Conservation (phyloP, 2,329 filamentous ascomycete species). For the Sporothrix pallida region DNA sequence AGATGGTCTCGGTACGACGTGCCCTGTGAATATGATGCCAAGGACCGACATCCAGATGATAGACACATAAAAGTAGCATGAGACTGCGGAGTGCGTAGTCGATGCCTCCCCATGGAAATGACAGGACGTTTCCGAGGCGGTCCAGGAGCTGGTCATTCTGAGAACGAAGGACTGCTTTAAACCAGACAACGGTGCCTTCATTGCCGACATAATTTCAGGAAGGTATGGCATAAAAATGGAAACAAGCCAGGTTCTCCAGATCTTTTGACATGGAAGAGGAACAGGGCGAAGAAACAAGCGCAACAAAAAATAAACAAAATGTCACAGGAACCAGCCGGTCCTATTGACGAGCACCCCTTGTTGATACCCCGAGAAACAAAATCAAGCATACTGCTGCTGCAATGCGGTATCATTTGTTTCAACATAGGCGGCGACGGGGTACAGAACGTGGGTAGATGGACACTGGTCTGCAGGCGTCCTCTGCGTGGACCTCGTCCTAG, state of each 20-base stretch:
- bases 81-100: too few relatives aligned
- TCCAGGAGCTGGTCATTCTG: too few relatives aligned
- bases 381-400: neutral
- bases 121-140: neutral
- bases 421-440: neutral
- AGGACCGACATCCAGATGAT: neutral
- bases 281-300: neutral
- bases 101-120: too few relatives aligned
- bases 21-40: neutral
- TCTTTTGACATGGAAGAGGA: neutral
- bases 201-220: neutral
- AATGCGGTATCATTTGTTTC: conserved; percentile 3
- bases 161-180: too few relatives aligned
- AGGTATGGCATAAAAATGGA: neutral
- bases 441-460: too few relatives aligned
- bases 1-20: neutral
- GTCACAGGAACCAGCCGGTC: neutral
- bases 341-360: too few relatives aligned
- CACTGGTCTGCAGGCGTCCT: too few relatives aligned
- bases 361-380: too few relatives aligned
- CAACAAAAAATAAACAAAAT: neutral
- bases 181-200: neutral
- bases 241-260: neutral
- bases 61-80: neutral
- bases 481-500: too few relatives aligned